Conservation (phyloP, 441 rosid species). For the Aquilaria agallochum region DNA sequence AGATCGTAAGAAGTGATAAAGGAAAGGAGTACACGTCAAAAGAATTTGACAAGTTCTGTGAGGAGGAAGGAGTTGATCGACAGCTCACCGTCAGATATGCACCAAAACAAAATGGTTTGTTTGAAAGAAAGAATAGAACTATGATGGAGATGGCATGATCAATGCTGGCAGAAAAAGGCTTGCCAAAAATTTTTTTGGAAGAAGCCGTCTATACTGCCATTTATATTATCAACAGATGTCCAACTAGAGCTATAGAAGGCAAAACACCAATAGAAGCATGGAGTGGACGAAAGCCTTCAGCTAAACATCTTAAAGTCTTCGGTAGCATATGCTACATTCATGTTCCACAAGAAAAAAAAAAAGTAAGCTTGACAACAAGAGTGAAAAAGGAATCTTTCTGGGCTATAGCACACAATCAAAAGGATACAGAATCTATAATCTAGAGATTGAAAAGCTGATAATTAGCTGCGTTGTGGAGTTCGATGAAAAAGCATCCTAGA, state of each 20-base stretch:
- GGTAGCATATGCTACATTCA: too few species aligned
- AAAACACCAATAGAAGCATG: too few species aligned
- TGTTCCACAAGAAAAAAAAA: too few species aligned
- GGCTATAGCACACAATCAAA: not conserved
- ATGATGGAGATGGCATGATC: too few species aligned
- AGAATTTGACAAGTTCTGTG: not conserved
- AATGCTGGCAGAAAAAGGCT: too few species aligned
- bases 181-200: too few species aligned
- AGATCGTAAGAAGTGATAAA: not conserved
- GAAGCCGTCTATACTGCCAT: too few species aligned
- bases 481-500: not conserved
- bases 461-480: not conserved
- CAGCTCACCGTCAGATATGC: not conserved
- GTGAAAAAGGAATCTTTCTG: not conserved
- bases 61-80: conserved; percentile 1
- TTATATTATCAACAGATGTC: too few species aligned
- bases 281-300: too few species aligned
- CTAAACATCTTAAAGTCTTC: too few species aligned
- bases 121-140: not conserved
- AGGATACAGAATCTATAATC: not conserved
- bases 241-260: too few species aligned
- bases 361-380: not conserved
- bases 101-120: not conserved
- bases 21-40: not conserved
- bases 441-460: not conserved